Percentiles rank a stretch among this genome's conserved stretches.
Evolutionary conservation across 2,329 filamentous ascomycete species (phyloP).

Genomic region (Lachnellula arida): DNA sequence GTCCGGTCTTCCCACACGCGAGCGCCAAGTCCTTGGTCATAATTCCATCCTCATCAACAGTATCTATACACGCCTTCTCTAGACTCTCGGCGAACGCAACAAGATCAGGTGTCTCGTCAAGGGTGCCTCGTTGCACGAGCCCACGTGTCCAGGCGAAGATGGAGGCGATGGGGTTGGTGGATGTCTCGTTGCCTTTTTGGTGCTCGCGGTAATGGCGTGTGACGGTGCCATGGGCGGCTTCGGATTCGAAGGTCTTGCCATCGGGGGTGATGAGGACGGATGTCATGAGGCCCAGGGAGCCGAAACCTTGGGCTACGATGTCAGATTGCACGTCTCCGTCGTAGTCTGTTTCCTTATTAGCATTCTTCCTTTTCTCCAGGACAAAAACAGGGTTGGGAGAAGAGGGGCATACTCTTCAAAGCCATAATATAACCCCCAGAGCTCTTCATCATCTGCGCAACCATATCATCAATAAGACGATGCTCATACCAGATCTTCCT

Average conservation of each 20-base stretch:
- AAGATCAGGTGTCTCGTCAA: slow-evolving; percentile 89
- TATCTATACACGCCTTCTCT: slow-evolving; percentile 90
- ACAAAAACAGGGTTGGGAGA: neutral
- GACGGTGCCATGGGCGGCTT: slow-evolving; percentile 96
- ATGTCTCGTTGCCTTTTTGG: slow-evolving; percentile 96
- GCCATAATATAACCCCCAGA: slow-evolving; percentile 95
- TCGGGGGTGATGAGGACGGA: slow-evolving; percentile 95
- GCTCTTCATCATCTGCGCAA: slow-evolving; percentile 99
- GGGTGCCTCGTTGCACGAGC: slow-evolving; percentile 84
- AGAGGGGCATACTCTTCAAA: slow-evolving; percentile 73
- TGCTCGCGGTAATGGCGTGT: slow-evolving; percentile 98
- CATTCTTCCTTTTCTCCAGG: neutral
- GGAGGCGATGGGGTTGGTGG: slow-evolving; percentile 96
- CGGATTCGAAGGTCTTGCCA: slow-evolving; percentile 94
- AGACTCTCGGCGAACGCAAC: slow-evolving; percentile 86
- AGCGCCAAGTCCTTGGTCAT: slow-evolving; percentile 99
- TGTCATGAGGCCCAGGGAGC: slow-evolving; percentile 97
- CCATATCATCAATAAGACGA: slow-evolving; percentile 98
- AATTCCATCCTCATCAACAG: slow-evolving; percentile 87
- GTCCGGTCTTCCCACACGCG: slow-evolving; percentile 80
- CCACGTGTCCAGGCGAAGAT: slow-evolving; percentile 99
- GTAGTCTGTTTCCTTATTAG: slow-evolving; percentile 63
- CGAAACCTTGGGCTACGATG: slow-evolving; percentile 96
- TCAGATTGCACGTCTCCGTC: slow-evolving; percentile 99
- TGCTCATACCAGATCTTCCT: slow-evolving; percentile 99